These are phyloP conservation scores for Microstegium vimineum DNA, from an alignment of 176 grass and related monocot species.

Conservation along the genomic window DNA sequence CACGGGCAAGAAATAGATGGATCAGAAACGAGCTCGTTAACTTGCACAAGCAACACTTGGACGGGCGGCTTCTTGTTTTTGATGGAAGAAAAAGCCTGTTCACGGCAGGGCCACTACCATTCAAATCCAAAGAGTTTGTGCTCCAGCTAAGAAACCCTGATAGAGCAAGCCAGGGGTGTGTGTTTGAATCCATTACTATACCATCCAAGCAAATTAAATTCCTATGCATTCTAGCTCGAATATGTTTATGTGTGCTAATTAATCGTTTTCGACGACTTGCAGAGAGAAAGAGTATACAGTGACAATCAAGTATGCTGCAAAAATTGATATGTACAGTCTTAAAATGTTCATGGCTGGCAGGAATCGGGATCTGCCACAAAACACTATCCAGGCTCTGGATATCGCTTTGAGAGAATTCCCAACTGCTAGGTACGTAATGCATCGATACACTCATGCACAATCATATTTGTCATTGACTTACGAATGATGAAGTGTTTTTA, in stretches of 20 bases:
- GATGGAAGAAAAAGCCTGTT: slow-evolving; percentile 58
- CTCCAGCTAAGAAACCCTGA: slow-evolving; percentile 31
- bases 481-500: background rate
- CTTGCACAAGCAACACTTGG: slow-evolving; percentile 25
- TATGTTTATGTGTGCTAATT: slow-evolving; percentile 2
- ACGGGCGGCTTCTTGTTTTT: slow-evolving; percentile 36
- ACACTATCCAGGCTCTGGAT: no score
- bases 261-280: background rate
- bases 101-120: slow-evolving; percentile 53
- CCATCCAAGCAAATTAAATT: background rate
- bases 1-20: slow-evolving; percentile 25
- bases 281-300: slow-evolving; percentile 52
- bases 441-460: no score
- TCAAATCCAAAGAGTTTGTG: slow-evolving; percentile 40
- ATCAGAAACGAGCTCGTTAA: slow-evolving; percentile 43
- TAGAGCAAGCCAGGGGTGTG: slow-evolving; percentile 21
- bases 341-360: no score
- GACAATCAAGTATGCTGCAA: slow-evolving; percentile 40
- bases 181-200: background rate
- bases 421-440: no score
- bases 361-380: no score
- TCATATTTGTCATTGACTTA: background rate
- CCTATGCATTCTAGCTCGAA: background rate
- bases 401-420: no score
- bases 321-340: background rate